Evolutionary conservation across 805 yeast species (phyloP), one percentile per base, ranked within the genome.

Genomic region (Lipomyces kockii): DNA sequence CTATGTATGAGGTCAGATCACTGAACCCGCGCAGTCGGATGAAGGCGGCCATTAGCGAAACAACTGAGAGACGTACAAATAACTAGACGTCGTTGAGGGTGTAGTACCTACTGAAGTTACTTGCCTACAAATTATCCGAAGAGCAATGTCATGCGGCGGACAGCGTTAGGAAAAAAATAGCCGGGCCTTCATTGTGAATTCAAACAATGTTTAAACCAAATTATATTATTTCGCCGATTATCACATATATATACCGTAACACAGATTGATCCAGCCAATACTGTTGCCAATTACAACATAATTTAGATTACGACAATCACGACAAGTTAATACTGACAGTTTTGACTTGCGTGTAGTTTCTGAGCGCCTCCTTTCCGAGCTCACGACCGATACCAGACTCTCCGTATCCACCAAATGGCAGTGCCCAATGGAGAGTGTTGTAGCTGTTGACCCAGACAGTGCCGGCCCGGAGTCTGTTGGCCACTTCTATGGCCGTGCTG

Each of bases 401-500:
- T 78, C 89, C 89, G 78, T 86, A 89, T 53, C 96, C 96, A 58
- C 96, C 96, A 77, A 90, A 90, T 22, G 94, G 94, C 63, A 89
- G 86, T 72, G 83, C 83, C 71, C 83, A 78, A 74, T 86, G 87
- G 74, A 87, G 86, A 72, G 86, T 95, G 80, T 92, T 92, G 80
- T 91, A 89, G 67, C 92, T 87, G 86, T 93, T 93, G 73, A 92
- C 85, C 94, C 97, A 94, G 73, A 93, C 87, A 66, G 94, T 90
- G 77, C 98, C 98, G 68, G 97, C 89, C 75, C 88, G 86, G 65
- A 93, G 80, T 77, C 87, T 86, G 80, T 85, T 83, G 55, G 97
- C 83, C 70, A 91, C 93, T 65, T 86, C 86, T 74, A 89, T 82
- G 49, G 96, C 93, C 76, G 88, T 89, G 82, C 85, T 85, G 72